Evolutionary conservation across 495 filamentous ascomycete species (phyloP).

Genomic region (Delitschia confertaspora): DNA sequence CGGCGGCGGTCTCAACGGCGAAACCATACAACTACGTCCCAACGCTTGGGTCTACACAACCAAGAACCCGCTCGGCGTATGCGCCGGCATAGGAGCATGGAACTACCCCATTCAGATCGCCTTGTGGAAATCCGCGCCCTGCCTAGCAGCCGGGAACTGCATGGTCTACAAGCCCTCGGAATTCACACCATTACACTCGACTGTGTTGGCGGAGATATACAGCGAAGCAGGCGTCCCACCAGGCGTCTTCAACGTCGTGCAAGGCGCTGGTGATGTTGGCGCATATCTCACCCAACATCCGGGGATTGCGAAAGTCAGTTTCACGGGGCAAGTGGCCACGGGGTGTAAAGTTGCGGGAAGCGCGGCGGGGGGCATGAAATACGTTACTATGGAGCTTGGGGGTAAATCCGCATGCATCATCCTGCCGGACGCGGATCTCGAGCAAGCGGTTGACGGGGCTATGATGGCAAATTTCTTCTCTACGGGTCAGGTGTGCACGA

Average conservation of each 20-base stretch:
- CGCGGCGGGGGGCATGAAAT: slow-evolving; percentile 70
- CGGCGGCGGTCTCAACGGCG: slow-evolving; percentile 28
- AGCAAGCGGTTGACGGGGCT: slow-evolving; percentile 66
- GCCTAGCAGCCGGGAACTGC: slow-evolving; percentile 72
- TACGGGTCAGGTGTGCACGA: slow-evolving; percentile 76
- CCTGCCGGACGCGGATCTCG: slow-evolving; percentile 60
- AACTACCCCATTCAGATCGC: slow-evolving; percentile 82
- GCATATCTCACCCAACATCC: slow-evolving; percentile 59
- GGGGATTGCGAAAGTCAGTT: slow-evolving; percentile 66
- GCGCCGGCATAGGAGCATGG: slow-evolving; percentile 36
- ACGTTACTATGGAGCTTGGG: slow-evolving; percentile 77
- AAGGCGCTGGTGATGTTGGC: slow-evolving; percentile 64
- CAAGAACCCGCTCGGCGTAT: slow-evolving; percentile 34
- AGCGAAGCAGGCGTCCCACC: slow-evolving; percentile 63
- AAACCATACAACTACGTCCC: slow-evolving; percentile 29
- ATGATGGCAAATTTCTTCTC: slow-evolving; percentile 89
- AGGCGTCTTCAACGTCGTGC: slow-evolving; percentile 74
- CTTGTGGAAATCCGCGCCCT: slow-evolving; percentile 77
- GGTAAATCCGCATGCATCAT: slow-evolving; percentile 69
- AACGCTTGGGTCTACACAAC: slow-evolving; percentile 30
- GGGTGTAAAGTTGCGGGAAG: slow-evolving; percentile 63
- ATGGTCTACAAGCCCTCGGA: slow-evolving; percentile 86
- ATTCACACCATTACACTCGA: slow-evolving; percentile 64
- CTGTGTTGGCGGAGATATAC: slow-evolving; percentile 60
- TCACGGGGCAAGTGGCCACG: slow-evolving; percentile 74